Conservation (phyloP, 768 basidiomycete species). For the Galerina marginata region DNA sequence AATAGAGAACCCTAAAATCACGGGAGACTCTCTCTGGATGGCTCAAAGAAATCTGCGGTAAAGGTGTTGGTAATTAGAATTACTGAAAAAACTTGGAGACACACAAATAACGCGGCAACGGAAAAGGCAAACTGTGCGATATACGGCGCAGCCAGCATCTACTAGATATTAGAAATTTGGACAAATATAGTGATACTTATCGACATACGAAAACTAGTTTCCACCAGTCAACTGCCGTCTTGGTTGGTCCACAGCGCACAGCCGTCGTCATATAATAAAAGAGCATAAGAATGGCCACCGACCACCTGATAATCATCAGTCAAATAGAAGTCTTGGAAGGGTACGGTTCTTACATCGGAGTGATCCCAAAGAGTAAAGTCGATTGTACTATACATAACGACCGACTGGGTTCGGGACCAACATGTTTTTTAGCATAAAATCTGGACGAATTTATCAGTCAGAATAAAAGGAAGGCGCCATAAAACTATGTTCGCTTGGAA, state of each 20-base stretch:
- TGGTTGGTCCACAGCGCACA: conserved; percentile 22
- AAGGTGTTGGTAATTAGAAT: not conserved
- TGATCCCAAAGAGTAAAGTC: conserved; percentile 44
- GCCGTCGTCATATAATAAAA: conserved; percentile 36
- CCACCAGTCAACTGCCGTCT: conserved; percentile 15
- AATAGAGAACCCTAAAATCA: conserved; percentile 31
- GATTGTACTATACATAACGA: conserved; percentile 50
- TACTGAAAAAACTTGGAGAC: conserved; percentile 2
- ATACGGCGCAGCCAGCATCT: conserved; percentile 45
- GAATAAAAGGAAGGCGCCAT: not conserved
- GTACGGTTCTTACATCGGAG: conserved; percentile 38
- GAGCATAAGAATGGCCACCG: conserved; percentile 41
- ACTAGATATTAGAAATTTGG: not conserved
- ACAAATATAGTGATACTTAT: not conserved
- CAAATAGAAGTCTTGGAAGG: not conserved
- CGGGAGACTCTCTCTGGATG: conserved; percentile 34
- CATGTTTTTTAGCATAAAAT: conserved; percentile 45
- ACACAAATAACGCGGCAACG: conserved; percentile 33
- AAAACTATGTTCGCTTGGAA: too few relatives aligned
- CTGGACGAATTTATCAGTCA: conserved; percentile 19
- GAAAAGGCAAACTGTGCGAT: conserved; percentile 35
- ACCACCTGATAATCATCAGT: conserved; percentile 33
- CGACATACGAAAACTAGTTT: conserved; percentile 30
- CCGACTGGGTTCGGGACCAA: conserved; percentile 38
- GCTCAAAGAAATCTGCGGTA: conserved; percentile 25